Evolutionary conservation across 2,329 filamentous ascomycete species (phyloP).

Genomic region (Sporothrix brunneoviolacea): DNA sequence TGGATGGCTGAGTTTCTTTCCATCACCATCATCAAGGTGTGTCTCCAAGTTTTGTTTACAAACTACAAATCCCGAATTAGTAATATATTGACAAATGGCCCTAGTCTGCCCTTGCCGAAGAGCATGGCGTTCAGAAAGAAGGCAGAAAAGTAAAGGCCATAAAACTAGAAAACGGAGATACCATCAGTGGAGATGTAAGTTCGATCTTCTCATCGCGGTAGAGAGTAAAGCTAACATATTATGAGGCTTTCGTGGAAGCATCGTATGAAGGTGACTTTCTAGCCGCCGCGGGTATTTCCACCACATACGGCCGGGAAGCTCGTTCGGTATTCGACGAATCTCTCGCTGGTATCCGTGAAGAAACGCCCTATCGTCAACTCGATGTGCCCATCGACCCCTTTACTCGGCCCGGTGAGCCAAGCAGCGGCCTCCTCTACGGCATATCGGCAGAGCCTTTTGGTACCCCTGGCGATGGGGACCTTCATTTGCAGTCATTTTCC

Average conservation of each 20-base stretch:
- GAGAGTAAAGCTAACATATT: not conserved
- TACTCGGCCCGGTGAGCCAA: not conserved
- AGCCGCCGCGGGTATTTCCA: not conserved
- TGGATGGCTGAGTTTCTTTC: constrained; percentile 1
- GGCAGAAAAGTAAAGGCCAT: not conserved
- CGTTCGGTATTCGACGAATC: constrained; percentile 1
- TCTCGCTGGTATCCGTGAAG: not conserved
- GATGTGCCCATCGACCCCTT: constrained; percentile 3
- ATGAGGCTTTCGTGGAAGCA: not conserved
- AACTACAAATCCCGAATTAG: no score
- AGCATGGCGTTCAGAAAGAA: not conserved
- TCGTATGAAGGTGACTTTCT: constrained; percentile 3
- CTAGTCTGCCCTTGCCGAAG: not conserved
- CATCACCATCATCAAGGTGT: not conserved
- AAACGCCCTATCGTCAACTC: constrained; percentile 6
- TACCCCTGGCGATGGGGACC: constrained; percentile 4
- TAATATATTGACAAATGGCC: no score
- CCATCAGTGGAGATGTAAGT: not conserved
- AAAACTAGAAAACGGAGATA: not conserved
- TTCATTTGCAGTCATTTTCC: constrained; percentile 6
- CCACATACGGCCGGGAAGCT: not conserved
- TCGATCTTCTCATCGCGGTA: not conserved
- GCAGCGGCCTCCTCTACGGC: constrained; percentile 2
- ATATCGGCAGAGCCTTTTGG: constrained; percentile 1
- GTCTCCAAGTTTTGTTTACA: no score